These are phyloP conservation scores for Cryptococcus hybrid DNA, from an alignment of 1,284 basidiomycete species.

Conservation along the genomic window DNA sequence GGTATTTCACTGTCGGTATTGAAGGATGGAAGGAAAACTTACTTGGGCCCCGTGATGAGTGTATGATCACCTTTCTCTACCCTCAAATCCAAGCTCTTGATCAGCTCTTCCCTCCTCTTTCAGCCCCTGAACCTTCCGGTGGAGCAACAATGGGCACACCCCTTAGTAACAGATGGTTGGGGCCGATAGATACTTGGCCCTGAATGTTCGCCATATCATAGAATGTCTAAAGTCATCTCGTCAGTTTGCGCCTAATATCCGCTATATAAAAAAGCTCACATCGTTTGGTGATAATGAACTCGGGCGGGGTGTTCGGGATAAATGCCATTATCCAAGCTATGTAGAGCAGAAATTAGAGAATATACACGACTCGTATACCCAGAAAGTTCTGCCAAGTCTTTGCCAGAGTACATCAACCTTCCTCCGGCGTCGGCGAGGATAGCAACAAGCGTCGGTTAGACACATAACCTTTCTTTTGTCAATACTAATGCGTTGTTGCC, in stretches of 20 bases:
- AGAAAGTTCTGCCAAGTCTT: conserved; percentile 85
- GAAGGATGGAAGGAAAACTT: conserved; percentile 14
- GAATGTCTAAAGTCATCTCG: conserved; percentile 36
- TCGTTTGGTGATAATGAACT: conserved; percentile 23
- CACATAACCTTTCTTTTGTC: conserved; percentile 69
- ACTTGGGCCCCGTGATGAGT: conserved; percentile 82
- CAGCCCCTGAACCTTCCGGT: conserved; percentile 53
- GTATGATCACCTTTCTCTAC: conserved; percentile 80
- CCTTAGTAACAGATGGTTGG: conserved; percentile 58
- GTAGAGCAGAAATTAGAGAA: conserved; percentile 79
- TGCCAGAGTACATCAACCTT: conserved; percentile 60
- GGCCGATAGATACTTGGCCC: conserved; percentile 48
- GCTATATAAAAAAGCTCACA: conserved; percentile 20
- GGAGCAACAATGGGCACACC: conserved; percentile 76
- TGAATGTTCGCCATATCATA: conserved; percentile 53
- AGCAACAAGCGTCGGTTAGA: conserved; percentile 90
- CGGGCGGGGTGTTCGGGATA: conserved; percentile 41
- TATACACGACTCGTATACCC: conserved; percentile 90
- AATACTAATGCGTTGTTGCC: background rate
- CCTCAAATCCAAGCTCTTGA: conserved; percentile 68
- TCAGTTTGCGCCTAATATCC: background rate
- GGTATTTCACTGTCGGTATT: background rate
- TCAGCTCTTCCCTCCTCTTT: conserved; percentile 62
- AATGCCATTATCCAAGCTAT: conserved; percentile 59
- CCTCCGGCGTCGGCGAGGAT: conserved; percentile 95